These are phyloP conservation scores for Ceratobasidium sp. DNA, from an alignment of 1,284 basidiomycete species.

Conservation along the genomic window DNA sequence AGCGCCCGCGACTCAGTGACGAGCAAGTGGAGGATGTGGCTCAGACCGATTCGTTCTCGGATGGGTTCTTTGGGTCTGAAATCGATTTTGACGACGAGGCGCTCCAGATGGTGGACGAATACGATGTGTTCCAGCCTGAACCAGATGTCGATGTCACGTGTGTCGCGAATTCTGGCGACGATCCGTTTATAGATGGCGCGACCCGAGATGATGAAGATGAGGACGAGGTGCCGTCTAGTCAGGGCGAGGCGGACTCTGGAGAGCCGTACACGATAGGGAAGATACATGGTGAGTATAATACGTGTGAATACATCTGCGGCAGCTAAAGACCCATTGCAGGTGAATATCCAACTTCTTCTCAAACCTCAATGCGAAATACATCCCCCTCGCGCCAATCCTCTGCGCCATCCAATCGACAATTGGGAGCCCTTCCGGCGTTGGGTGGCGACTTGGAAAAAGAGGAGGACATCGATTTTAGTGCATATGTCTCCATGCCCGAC, in stretches of 20 bases:
- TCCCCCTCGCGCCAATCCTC: constrained; percentile 9
- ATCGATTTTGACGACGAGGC: constrained; percentile 44
- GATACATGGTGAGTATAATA: constrained; percentile 18
- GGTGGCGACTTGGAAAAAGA: constrained; percentile 7
- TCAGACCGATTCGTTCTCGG: constrained; percentile 35
- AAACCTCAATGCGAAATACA: constrained; percentile 9
- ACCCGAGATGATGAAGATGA: constrained; percentile 17
- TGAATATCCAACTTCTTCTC: constrained; percentile 33
- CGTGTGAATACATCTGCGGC: neutral
- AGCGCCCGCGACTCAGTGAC: constrained; percentile 38
- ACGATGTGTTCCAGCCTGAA: constrained; percentile 34
- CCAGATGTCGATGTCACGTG: constrained; percentile 9
- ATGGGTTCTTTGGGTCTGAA: constrained; percentile 41
- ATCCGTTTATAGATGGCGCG: constrained; percentile 23
- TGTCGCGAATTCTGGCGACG: constrained; percentile 30
- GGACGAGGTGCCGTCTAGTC: constrained; percentile 40
- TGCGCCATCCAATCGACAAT: neutral
- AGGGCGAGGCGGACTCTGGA: constrained; percentile 37
- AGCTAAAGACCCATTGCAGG: constrained; percentile 1
- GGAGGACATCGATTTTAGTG: constrained; percentile 29
- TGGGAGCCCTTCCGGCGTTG: neutral
- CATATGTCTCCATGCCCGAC: neutral
- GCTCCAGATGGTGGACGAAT: constrained; percentile 36
- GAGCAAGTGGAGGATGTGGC: constrained; percentile 28
- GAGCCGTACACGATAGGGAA: neutral